A percentile compares a stretch with the other conserved stretches of the same genome.
Evolutionary conservation across 2,329 filamentous ascomycete species (phyloP).

Genomic region (Magnaporthiopsis incrustans): DNA sequence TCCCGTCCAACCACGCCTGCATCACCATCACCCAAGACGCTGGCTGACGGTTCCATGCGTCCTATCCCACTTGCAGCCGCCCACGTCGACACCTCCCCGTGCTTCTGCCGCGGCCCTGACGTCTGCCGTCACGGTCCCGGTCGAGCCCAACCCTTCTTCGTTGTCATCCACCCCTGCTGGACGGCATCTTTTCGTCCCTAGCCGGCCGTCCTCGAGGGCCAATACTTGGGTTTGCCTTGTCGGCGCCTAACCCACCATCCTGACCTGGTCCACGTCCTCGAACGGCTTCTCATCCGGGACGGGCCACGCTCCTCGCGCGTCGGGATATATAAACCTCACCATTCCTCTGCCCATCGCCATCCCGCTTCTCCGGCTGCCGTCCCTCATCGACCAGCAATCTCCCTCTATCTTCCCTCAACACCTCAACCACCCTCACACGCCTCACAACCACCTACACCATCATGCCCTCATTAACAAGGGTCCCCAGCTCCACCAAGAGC

Average conservation of each 20-base stretch:
- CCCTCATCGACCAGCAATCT: neutral
- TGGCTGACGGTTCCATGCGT: neutral
- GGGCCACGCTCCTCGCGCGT: neutral
- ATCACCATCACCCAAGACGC: neutral
- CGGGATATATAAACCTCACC: neutral
- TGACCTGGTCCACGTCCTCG: neutral
- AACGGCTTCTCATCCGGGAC: neutral
- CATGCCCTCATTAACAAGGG: slow-evolving; percentile 10
- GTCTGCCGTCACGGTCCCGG: neutral
- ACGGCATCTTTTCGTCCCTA: neutral
- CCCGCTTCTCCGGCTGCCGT: neutral
- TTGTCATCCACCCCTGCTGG: neutral
- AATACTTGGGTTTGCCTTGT: neutral
- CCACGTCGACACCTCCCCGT: neutral
- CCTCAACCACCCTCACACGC: neutral
- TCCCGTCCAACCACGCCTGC: neutral
- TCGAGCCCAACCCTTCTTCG: neutral
- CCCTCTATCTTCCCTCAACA: neutral
- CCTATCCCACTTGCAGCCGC: neutral
- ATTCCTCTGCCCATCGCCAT: neutral
- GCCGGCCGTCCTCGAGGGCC: neutral
- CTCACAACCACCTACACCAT: slow-evolving; percentile 8
- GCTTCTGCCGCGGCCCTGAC: neutral
- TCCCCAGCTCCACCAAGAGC: slow-evolving; percentile 2
- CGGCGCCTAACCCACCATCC: neutral